Percentiles rank a stretch among this genome's conserved stretches.
Conservation (phyloP, 768 basidiomycete species). For the Leccinellum rugosiceps region DNA sequence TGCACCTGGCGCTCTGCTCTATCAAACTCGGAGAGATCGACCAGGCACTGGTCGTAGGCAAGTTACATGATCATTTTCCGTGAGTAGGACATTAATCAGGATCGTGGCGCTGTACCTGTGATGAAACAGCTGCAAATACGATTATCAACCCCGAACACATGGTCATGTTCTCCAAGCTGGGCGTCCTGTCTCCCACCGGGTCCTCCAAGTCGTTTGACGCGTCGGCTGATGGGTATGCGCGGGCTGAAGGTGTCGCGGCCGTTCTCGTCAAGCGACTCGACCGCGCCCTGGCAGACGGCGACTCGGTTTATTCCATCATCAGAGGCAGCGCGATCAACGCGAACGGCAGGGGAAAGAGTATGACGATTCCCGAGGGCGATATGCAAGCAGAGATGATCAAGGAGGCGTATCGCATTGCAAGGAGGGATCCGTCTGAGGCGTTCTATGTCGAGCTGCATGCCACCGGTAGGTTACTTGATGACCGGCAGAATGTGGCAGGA, state of each 20-base stretch:
- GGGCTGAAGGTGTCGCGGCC: slow-evolving; percentile 29
- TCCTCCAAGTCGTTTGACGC: slow-evolving; percentile 33
- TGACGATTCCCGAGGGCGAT: slow-evolving; percentile 35
- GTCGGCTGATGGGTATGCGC: slow-evolving; percentile 32
- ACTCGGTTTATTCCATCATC: slow-evolving; percentile 31
- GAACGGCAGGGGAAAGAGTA: slow-evolving; percentile 32
- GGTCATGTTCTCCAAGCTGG: slow-evolving; percentile 27
- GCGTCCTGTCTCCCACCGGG: slow-evolving; percentile 34
- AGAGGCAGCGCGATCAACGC: slow-evolving; percentile 34
- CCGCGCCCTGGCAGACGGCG: slow-evolving; percentile 28
- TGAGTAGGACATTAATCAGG: no score
- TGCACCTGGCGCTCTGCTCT: slow-evolving; percentile 47
- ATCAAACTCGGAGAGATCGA: slow-evolving; percentile 44
- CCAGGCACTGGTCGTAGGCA: slow-evolving; percentile 40
- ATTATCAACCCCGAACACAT: slow-evolving; percentile 28
- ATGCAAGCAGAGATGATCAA: slow-evolving; percentile 34
- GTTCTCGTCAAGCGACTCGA: slow-evolving; percentile 36
- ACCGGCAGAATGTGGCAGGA: background rate
- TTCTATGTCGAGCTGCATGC: slow-evolving; percentile 51
- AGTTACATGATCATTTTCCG: background rate
- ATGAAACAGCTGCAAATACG: slow-evolving; percentile 24
- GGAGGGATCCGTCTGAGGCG: slow-evolving; percentile 35
- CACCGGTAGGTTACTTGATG: slow-evolving; percentile 32
- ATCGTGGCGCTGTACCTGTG: background rate
- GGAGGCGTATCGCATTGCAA: slow-evolving; percentile 29